Evolutionary conservation across 257 asterid species (phyloP), one percentile per base, ranked within the genome.

Genomic region (Verbascum thapsus): DNA sequence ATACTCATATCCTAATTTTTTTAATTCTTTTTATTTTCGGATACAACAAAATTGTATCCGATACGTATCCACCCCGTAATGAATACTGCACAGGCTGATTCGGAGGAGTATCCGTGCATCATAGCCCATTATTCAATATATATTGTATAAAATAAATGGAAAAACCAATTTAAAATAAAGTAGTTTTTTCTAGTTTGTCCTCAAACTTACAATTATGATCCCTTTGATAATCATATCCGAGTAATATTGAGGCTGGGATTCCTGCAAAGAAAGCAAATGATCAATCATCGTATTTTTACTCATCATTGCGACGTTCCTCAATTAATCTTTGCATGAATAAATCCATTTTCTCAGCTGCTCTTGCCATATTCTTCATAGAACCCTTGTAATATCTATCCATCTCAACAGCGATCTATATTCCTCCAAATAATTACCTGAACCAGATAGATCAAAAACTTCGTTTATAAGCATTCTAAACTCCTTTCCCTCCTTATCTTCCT

Each of bases 261-360:
- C 75, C 49, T 85, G 95, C 66, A 85, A 58, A 45, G 77, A 59
- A 10, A 88, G 77, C 70, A 88, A 44, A 59, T 83, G 87, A 78
- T 72, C 80, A 0, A 85, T 81, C 88, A 85, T 80, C 0, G 85
- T 74, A n/a, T 67, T 73, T 4, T 47, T 53, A 17, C 45, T 56
- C 65, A 8, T 45, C 61, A 0, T 8, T 15, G 0, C 80, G 63
- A 6, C 70, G 80, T 42, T 80, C 95, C 12, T 83, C 86, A 35
- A 88, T 55, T 55, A 83, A 34, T 1, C 75, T 76, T 44, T 88
- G 88, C 67, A 88, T 58, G 58, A 78, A 71, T 0, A 1, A 58
- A 13, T 83, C 96, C 74, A 82, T 54, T 13, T 58, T 63, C 12
- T 1, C 34, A 8, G 51, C 23, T 5, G 83, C 6, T 32, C 23